Percentiles rank a stretch among this genome's conserved stretches.
Conservation (phyloP, 768 basidiomycete species). For the Psilocybe cyanescens region DNA sequence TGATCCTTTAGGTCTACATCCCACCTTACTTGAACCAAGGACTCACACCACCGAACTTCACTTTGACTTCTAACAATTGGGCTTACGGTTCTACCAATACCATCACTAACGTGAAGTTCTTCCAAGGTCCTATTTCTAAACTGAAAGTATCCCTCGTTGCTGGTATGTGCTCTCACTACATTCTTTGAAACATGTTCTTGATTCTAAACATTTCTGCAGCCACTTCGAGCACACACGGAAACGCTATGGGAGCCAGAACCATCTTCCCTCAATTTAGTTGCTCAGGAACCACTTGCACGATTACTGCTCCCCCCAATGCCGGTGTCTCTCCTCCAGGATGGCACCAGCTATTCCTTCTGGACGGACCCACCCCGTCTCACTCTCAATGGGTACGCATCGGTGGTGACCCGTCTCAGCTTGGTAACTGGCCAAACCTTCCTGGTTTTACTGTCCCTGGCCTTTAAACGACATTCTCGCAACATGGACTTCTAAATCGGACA, state of each 20-base stretch:
- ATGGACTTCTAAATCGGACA: conserved; percentile 6
- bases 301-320: conserved; percentile 76
- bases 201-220: conserved; percentile 38
- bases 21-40: conserved; percentile 84
- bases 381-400: conserved; percentile 80
- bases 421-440: conserved; percentile 73
- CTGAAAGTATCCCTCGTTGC: conserved; percentile 69
- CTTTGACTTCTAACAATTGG: conserved; percentile 66
- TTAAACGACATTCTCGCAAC: conserved; percentile 10
- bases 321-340: conserved; percentile 75
- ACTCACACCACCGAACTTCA: conserved; percentile 62
- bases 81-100: conserved; percentile 52
- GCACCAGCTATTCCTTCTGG: conserved; percentile 77
- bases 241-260: conserved; percentile 72
- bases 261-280: conserved; percentile 77
- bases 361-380: conserved; percentile 78
- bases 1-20: conserved; percentile 62
- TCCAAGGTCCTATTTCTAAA: conserved; percentile 42
- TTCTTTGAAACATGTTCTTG: neutral
- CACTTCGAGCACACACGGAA: conserved; percentile 78
- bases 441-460: conserved; percentile 74
- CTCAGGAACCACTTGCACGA: conserved; percentile 71
- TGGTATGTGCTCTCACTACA: conserved; percentile 41
- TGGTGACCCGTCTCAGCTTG: conserved; percentile 70
- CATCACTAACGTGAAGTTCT: conserved; percentile 52